Base-by-base conservation (phyloP, 805 yeast species). In the Nakazawaea wickerhamii region DNA sequence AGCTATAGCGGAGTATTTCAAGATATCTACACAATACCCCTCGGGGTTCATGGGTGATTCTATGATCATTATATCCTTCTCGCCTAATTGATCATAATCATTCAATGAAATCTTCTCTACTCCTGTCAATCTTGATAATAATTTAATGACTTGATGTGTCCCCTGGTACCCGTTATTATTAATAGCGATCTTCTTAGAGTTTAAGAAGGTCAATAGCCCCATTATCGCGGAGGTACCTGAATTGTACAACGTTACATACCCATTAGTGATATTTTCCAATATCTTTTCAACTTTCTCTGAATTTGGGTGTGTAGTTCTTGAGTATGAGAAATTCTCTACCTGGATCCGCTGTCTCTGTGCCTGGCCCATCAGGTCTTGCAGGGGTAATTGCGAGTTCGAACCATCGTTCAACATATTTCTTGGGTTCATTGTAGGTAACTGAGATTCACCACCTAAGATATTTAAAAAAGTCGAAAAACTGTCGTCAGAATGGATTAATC, bases 41-140 rank as follows among this genome's bases (percentile, higher is more conserved):
- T 64, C 65, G 4, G 81, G 80, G 55, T 75, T 75, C 55, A 74
- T 70, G 8, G 80, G 80, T 3, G 79, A 67, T 55, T 75, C 80
- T 27, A 75, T 55, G 33, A 73, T 65, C 35, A 75, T 63, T 7
- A 75, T 62, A 40, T 75, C 77, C 8, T 71, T 71, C 28, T 62
- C 54, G 1, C 54, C 53, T 31, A 72, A 54, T 34, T 56, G 48
- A 26, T 54, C 57, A 33, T 62, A 65, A n/a, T 57, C 55, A 6
- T 53, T 54, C n/a, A 68, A 50, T 1, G 65, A 52, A 11, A 62
- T 51, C 41, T 65, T 65, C 38, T 65, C 53, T 38, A 70, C 50
- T 2, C 70, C 70, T 8, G 72, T 60, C 30, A 69, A 58, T 40
- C 74, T 63, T 2, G 66, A 54, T 32, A 70, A 59, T n/a, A 75